Evolutionary conservation across 2,329 filamentous ascomycete species (phyloP), one percentile per base, ranked within the genome.

Genomic region (Verticillium tricorpus): DNA sequence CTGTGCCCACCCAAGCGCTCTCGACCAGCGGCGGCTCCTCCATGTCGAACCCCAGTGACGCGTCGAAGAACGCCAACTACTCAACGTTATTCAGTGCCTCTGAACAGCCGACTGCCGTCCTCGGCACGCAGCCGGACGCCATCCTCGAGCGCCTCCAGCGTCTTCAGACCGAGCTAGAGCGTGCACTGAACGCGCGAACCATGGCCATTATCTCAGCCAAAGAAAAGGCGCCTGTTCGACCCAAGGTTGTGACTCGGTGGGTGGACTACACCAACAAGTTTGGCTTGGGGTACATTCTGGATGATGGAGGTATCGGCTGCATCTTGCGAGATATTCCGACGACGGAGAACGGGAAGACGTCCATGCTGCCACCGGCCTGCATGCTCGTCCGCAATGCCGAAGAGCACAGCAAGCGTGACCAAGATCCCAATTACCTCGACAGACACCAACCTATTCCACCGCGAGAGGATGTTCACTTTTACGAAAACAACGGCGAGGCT

Each of bases 181-280:
- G 86, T 56, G 85, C 86, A 3, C 74, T 89, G 8, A 89, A 89
- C 67, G 80, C 86, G 45, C 81, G 87, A 69, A 80, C 85, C 1
- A 87, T 86, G 80, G 86, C 86, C 22, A 79, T 87, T 60, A 77
- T 87, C 57, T 82, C 80, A 0, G 78, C 83, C 11, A 83, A 85
- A 74, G 77, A 82, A 62, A 75, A 81, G 64, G 73, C 82, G 61
- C 77, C 83, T 71, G 70, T 87, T 64, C 74, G 89, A 71, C 82
- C 89, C 70, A 76, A 87, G 70, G 84, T 89, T 55, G 86, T 89
- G 14, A 85, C 89, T 12, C 92, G 93, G 71, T 95, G 91, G 91
- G 91, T 95, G 7, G 91, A 95, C 72, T 95, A 95, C 73, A 92
- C 90, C 63, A 92, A 93, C 74, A 93, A 93, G 72, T 92, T 93